Conservation (phyloP, 169 alveolate species). For the Plasmodium gonderi region DNA sequence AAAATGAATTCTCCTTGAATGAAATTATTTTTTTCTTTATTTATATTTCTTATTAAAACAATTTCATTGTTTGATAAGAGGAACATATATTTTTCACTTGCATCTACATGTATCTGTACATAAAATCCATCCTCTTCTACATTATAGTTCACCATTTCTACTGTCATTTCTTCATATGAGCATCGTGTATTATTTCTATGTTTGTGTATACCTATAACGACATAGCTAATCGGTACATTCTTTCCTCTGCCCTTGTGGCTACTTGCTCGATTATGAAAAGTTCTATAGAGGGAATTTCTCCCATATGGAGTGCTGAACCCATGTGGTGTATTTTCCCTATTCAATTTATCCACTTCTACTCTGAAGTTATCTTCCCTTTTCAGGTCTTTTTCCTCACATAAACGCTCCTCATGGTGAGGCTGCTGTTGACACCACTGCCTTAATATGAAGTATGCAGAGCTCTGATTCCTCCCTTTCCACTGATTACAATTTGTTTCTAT, state of each 20-base stretch:
- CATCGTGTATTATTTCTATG: slow-evolving; percentile 12
- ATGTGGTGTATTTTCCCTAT: background rate
- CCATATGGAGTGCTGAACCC: too few relatives aligned
- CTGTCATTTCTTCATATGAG: slow-evolving; percentile 37
- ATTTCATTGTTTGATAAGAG: slow-evolving; percentile 40
- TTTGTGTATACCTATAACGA: slow-evolving; percentile 29
- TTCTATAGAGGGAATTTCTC: too few relatives aligned
- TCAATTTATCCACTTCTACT: background rate
- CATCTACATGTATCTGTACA: slow-evolving; percentile 60
- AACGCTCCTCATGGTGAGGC: background rate
- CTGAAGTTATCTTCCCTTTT: background rate
- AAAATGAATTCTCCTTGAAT: slow-evolving; percentile 6
- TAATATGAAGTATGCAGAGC: slow-evolving; percentile 16
- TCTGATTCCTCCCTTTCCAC: background rate
- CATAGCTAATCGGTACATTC: slow-evolving; percentile 4
- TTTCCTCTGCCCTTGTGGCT: background rate
- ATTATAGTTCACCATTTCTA: slow-evolving; percentile 43
- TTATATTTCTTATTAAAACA: slow-evolving; percentile 9
- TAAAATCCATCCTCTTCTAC: slow-evolving; percentile 46
- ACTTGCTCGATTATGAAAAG: too few relatives aligned
- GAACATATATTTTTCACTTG: slow-evolving; percentile 26
- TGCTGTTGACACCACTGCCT: slow-evolving; percentile 39
- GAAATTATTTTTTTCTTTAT: slow-evolving; percentile 1
- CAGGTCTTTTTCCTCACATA: background rate
- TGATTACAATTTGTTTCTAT: background rate